phyloP scores from a whole-genome alignment of 495 filamentous ascomycete species.

The Astrothelium macrocarpum region DNA sequence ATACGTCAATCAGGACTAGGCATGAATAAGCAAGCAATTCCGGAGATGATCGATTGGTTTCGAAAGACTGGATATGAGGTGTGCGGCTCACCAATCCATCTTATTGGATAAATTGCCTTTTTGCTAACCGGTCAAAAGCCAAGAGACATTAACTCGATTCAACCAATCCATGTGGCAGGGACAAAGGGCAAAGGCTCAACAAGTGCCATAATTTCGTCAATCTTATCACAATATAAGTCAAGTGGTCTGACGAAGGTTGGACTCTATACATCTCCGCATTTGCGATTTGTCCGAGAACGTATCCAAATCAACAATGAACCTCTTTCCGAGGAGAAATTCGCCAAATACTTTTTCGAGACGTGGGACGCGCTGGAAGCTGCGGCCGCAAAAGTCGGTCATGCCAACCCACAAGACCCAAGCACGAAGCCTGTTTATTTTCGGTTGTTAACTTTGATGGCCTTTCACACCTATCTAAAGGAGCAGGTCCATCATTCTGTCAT shows the following conservation, averaged over 20 bases:
- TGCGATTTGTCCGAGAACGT: conserved; percentile 79
- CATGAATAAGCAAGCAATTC: conserved; percentile 57
- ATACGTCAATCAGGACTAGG: conserved; percentile 58
- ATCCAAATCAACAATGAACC: conserved; percentile 73
- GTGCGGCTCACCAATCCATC: conserved; percentile 22
- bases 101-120: neutral
- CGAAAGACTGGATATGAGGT: conserved; percentile 70
- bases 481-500: conserved; percentile 75
- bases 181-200: conserved; percentile 91
- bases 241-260: conserved; percentile 50
- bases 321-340: conserved; percentile 65
- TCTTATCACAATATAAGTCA: conserved; percentile 46
- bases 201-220: conserved; percentile 57
- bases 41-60: conserved; percentile 70
- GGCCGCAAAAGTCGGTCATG: conserved; percentile 37
- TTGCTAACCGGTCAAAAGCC: conserved; percentile 37
- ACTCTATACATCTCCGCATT: conserved; percentile 80
- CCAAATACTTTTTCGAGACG: conserved; percentile 78
- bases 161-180: conserved; percentile 74
- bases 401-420: conserved; percentile 36
- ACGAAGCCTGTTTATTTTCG: conserved; percentile 80
- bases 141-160: conserved; percentile 65
- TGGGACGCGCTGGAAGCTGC: conserved; percentile 66
- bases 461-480: conserved; percentile 75
- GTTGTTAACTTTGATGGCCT: conserved; percentile 81